Base-by-base conservation (phyloP, 2,329 filamentous ascomycete species). In the Curvularia spicifera region DNA sequence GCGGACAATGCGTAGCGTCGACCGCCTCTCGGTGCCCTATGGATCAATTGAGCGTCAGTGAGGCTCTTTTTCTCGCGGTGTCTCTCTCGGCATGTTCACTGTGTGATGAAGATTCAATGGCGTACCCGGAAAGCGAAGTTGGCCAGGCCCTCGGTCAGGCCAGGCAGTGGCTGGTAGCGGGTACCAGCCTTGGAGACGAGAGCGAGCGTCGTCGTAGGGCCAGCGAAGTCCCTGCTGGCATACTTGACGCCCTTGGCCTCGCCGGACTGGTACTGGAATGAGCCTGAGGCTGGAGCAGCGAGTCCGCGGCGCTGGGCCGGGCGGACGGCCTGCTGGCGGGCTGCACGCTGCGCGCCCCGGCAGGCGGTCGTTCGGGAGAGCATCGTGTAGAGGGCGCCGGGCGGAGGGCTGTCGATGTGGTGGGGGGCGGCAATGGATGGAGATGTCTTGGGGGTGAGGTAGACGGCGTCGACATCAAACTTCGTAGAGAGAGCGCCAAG, bases 101-200 rank as follows among this genome's bases (percentile, higher is more conserved):
- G 6, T 47, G 35, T 28, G 44, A 43, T 8, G 18, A 18, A 46
- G 9, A 33, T 26, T 63, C 46, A 42, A 47, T 47, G 68, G 76
- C 68, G 71, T 78, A 93, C 95, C 91, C 96, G 96, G 88, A 97
- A 99, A 67, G 96, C 94, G 83, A 96, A 99, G 79, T 92, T 91
- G 83, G 95, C 91, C 68, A 99, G 86, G 58, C 90, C 94, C 76
- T 93, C 90, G 65, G 94, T 90, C 79, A 97, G 85, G 67, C 95
- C 95, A 64, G 95, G 95, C 68, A 91, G 85, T 65, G 91, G 87
- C 84, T 99, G 89, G 81, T 94, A 98, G 79, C 95, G 86, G 65
- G 94, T 96, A 74, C 95, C 95, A 64, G 93, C 95, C 85, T 96
- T 97, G 69, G 93, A 88, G 77, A 99, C 91, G 66, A 99, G 81